Conservation (phyloP, 2,329 filamentous ascomycete species). For the Pestalotiopsis sp. region DNA sequence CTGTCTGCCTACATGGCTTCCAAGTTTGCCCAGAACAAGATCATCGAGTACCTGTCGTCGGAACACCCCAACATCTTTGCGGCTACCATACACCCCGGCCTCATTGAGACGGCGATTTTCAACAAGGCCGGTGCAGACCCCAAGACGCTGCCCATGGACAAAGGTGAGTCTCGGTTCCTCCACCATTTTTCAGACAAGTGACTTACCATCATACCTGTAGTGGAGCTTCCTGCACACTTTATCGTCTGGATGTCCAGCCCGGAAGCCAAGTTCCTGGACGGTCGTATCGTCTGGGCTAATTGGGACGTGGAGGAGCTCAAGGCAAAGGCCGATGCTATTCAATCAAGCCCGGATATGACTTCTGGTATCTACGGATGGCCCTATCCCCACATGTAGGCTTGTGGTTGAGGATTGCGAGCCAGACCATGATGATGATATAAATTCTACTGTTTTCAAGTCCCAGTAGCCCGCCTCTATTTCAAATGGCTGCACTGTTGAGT, state of each 20-base stretch:
- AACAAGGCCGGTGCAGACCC: slow-evolving; percentile 20
- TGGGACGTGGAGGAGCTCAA: slow-evolving; percentile 22
- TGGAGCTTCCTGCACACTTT: slow-evolving; percentile 18
- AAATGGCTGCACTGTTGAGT: too few relatives aligned
- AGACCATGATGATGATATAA: too few relatives aligned
- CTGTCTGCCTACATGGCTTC: slow-evolving; percentile 15
- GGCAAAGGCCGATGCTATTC: not conserved
- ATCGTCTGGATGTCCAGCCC: slow-evolving; percentile 16
- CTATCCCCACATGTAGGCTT: too few relatives aligned
- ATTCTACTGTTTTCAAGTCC: too few relatives aligned
- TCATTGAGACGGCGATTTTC: slow-evolving; percentile 24
- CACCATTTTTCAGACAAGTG: not conserved
- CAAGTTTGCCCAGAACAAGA: slow-evolving; percentile 18
- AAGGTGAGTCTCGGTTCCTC: slow-evolving; percentile 1
- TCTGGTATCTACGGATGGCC: too few relatives aligned
- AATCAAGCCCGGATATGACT: too few relatives aligned
- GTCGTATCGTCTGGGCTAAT: slow-evolving; percentile 16
- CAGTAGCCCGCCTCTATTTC: too few relatives aligned
- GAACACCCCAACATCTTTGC: slow-evolving; percentile 25
- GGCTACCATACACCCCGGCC: slow-evolving; percentile 23
- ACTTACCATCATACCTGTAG: not conserved
- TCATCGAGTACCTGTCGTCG: slow-evolving; percentile 25
- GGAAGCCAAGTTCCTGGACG: slow-evolving; percentile 18
- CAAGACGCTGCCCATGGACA: slow-evolving; percentile 18
- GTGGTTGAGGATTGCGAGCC: too few relatives aligned